Evolutionary conservation across 2,329 filamentous ascomycete genomes (phyloP), one percentile per base, ranked within the genome.

Genomic region (Penicillium sclerotigenum): DNA sequence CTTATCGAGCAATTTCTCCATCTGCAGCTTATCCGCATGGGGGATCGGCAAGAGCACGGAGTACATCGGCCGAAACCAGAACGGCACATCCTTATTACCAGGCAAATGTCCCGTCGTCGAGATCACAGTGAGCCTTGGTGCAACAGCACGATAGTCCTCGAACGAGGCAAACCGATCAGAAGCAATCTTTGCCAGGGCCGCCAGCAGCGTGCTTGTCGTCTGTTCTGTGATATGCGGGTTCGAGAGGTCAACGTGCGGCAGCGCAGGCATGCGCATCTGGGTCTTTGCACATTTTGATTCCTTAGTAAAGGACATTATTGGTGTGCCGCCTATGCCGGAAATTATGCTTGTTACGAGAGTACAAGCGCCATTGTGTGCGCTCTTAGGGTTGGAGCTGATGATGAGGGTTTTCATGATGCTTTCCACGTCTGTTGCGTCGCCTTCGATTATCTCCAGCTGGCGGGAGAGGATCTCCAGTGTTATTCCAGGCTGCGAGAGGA

Each of bases 381-480:
- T 57, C 9, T 57, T 41, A 3, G 51, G 49, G 18, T 53, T 33
- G 33, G 58, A 58, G 22, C 22, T 29, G 1, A 65, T 58, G n/a
- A 67, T 63, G 18, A 72, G 62, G 16, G 75, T 70, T 14, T 68
- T 52, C 47, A 75, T 72, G 24, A 82, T 73, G 20, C 72, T 71
- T 9, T 65, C 54, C 29, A 73, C 33, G 57, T 80, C 73, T 51
- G 73, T 75, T 18, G 75, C 74, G 61, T 79, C 72, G 56, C 81
- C 81, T 61, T 75, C 45, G 56, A 80, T 68, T 55, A 83, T 77
- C 47, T 72, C 77, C 22, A 83, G 76, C 51, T 78, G 63, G n/a
- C 54, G 59, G 52, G 70, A 58, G 45, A 80, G 59, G 28, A 66
- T 66, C 1, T 67, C 57, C 20, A 69, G 48, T 26, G 74, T 64